Base-by-base conservation (phyloP, 192 early-diverging fungal species). In the Rhizoclosmatium sp. region DNA sequence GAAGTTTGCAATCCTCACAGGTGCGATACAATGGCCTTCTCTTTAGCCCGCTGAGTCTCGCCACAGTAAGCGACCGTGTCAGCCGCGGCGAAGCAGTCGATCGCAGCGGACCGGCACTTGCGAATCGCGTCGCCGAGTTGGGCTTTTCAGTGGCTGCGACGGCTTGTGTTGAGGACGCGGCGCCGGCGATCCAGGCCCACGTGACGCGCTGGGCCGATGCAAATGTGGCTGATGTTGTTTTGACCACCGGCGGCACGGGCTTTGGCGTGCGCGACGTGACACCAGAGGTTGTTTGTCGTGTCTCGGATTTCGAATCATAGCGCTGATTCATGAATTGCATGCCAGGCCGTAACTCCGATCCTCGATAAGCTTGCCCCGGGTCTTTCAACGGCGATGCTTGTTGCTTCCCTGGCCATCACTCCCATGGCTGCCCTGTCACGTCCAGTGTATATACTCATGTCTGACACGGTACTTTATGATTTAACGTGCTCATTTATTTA, bases 221-320 rank as follows among this genome's bases (percentile, higher is more conserved):
- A 42, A 59, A 5, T 4, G 49, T 31, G 16, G 80, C 70, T 2
- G 88, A 93, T 49, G 81, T 99, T n/a, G 81, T 97, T 12, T 65
- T 97, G 4, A 91, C 94, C 0, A 91, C 94, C 3, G 97, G 97
- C 3, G 97, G 97, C n/a, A 99, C 97, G 3, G 97, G 97, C 1
- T 91, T 99, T 71, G 91, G 93, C 16, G 82, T 90, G 45, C 85
- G 94, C 62, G 97, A 99, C 74, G 89, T 91, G 4, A 98, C 97
- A 2, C 93, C 96, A 2, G 95, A 95, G 85, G 95, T 92, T 42
- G 10, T 68, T 31, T 9, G 51, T 14, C 65, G 16, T 41, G 14
- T n/a, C 10, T 31, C 12, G 16, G 62, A 12, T 41, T 65, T 41
- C 45, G 3, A 5, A 39, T 23, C 12, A 2, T 40, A 42, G 9